Conservation (phyloP, 192 early-diverging fungal genomes). For the Pilaira anomala region DNA sequence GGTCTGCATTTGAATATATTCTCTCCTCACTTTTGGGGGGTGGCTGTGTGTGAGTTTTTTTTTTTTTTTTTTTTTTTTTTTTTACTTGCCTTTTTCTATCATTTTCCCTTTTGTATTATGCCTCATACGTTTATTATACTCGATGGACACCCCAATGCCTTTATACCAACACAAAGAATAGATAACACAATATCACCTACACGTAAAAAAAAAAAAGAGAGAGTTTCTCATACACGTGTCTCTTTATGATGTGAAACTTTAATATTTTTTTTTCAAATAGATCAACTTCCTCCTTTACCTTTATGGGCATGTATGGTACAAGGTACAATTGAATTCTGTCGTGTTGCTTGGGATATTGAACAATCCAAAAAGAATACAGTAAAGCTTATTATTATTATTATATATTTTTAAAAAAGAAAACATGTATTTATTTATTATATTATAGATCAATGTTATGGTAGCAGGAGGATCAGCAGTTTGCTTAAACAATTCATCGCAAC, state of each 20-base stretch:
- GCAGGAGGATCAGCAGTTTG: background rate
- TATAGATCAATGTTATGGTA: conserved; percentile 7
- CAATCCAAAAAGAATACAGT: conserved; percentile 1
- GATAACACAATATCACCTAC: background rate
- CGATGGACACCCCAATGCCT: background rate
- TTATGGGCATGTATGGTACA: conserved; percentile 27
- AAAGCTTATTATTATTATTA: background rate
- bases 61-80: too few relatives aligned
- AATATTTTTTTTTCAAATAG: background rate
- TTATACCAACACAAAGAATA: background rate
- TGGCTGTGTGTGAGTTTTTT: background rate
- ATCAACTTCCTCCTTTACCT: conserved; percentile 21
- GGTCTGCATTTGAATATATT: too few relatives aligned
- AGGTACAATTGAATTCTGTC: conserved; percentile 22
- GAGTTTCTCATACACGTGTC: background rate
- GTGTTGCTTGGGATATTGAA: conserved; percentile 22
- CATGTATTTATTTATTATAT: background rate
- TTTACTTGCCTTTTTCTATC: background rate
- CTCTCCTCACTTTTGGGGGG: background rate
- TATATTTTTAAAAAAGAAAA: background rate
- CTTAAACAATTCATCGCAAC: background rate
- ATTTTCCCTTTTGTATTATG: background rate
- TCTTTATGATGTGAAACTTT: too few relatives aligned
- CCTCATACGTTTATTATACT: conserved; percentile 7
- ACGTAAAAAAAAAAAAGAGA: background rate